Percentiles rank a stretch among this genome's conserved stretches.
phyloP scores from a whole-genome alignment of 2,329 filamentous ascomycete genomes.

The Shiraia bambusicola region DNA sequence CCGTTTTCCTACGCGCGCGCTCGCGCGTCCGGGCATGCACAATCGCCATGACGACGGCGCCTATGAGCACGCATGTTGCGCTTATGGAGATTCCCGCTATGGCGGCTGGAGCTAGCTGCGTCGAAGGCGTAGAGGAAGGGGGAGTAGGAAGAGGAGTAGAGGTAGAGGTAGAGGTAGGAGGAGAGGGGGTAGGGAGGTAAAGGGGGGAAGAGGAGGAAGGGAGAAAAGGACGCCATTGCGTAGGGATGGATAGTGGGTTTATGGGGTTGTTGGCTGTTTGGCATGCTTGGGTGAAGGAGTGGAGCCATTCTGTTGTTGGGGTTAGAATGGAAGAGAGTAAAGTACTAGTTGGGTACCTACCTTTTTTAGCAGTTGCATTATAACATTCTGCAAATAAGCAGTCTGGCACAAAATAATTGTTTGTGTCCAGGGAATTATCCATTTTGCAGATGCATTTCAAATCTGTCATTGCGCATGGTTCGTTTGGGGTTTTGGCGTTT shows the following conservation, averaged over 20 bases:
- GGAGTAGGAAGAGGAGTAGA: not conserved
- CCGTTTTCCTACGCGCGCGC: too few species aligned
- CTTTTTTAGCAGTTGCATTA: constrained; percentile 8
- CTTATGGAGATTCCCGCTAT: not conserved
- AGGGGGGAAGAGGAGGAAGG: constrained; percentile 5
- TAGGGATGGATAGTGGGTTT: constrained; percentile 9
- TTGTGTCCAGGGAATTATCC: constrained; percentile 14
- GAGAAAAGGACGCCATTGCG: constrained; percentile 15
- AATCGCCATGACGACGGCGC: too few species aligned
- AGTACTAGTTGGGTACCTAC: too few species aligned
- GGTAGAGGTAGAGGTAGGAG: not conserved
- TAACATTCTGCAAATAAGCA: constrained; percentile 17
- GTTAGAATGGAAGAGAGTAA: too few species aligned
- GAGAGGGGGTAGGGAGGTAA: too few species aligned
- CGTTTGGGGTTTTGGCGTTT: not conserved
- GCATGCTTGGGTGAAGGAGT: constrained; percentile 13
- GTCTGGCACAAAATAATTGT: constrained; percentile 12
- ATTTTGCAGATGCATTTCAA: constrained; percentile 19
- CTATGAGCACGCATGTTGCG: too few species aligned
- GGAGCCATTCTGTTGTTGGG: constrained; percentile 18
- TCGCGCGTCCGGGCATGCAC: too few species aligned
- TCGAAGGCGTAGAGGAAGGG: not conserved
- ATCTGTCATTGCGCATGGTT: constrained; percentile 8
- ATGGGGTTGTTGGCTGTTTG: constrained; percentile 2
- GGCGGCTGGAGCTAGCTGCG: not conserved